phyloP scores from a whole-genome alignment of 768 basidiomycete genomes.

The Pleurotus citrinopileatus region DNA sequence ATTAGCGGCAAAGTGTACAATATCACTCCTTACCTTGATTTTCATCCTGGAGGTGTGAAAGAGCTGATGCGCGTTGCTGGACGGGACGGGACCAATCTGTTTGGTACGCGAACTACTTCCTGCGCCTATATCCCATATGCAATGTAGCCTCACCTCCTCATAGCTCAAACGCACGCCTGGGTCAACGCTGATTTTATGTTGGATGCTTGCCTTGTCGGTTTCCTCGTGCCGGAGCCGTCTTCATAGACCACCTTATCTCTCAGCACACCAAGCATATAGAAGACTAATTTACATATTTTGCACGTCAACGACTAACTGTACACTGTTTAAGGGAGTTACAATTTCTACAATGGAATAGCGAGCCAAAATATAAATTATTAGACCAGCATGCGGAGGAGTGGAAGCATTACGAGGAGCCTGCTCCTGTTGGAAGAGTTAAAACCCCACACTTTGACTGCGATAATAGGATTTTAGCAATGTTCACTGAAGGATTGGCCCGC shows the following conservation, averaged over 20 bases:
- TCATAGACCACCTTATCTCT: slow-evolving; percentile 21
- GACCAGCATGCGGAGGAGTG: too few species aligned
- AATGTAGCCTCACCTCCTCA: neutral
- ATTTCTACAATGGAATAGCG: too few species aligned
- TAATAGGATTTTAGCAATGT: neutral
- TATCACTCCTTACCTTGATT: slow-evolving; percentile 87
- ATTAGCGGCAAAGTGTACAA: slow-evolving; percentile 96
- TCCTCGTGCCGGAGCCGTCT: slow-evolving; percentile 72
- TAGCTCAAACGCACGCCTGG: slow-evolving; percentile 93
- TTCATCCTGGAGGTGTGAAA: slow-evolving; percentile 92
- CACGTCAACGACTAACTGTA: too few species aligned
- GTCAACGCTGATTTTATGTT: slow-evolving; percentile 97
- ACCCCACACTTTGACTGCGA: too few species aligned
- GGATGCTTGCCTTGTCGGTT: slow-evolving; percentile 89
- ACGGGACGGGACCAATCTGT: slow-evolving; percentile 90
- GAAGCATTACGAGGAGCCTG: too few species aligned
- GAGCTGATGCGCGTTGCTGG: slow-evolving; percentile 96
- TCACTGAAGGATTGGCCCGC: neutral
- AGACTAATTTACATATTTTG: too few species aligned
- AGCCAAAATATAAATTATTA: too few species aligned
- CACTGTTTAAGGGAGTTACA: too few species aligned
- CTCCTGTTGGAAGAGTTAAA: too few species aligned
- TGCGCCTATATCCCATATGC: neutral
- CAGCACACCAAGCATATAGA: neutral
- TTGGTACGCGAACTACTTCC: slow-evolving; percentile 58